phyloP scores from a whole-genome alignment of 768 basidiomycete genomes.

The Cubamyces lactineus region DNA sequence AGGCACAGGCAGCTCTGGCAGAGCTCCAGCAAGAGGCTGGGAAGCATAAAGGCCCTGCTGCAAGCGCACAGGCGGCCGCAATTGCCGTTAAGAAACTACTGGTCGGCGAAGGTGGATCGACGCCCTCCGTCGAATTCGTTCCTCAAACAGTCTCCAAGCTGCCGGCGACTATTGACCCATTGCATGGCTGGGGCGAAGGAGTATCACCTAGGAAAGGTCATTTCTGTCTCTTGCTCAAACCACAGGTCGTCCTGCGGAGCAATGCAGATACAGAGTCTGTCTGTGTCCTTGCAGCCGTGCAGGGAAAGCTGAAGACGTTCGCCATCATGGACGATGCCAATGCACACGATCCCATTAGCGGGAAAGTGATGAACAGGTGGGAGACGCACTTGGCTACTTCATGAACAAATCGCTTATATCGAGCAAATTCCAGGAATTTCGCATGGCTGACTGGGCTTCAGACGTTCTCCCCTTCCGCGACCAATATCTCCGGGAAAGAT shows the following conservation, averaged over 20 bases:
- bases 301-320: constrained; percentile 78
- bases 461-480: constrained; percentile 73
- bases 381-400: background rate
- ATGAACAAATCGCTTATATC: background rate
- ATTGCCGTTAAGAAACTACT: constrained; percentile 67
- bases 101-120: constrained; percentile 48
- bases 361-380: constrained; percentile 84
- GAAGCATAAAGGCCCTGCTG: constrained; percentile 37
- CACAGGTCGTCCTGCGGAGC: constrained; percentile 82
- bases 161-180: constrained; percentile 52
- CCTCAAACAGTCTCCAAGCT: constrained; percentile 37
- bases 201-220: constrained; percentile 71
- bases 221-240: constrained; percentile 86
- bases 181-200: constrained; percentile 74
- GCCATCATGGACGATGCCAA: constrained; percentile 80
- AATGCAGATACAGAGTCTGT: constrained; percentile 57
- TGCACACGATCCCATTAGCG: constrained; percentile 80
- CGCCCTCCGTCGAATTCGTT: constrained; percentile 44
- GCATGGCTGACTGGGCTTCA: constrained; percentile 81
- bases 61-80: constrained; percentile 68
- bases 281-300: constrained; percentile 76
- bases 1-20: constrained; percentile 56
- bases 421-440: constrained; percentile 61
- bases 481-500: constrained; percentile 46
- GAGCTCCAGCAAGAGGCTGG: constrained; percentile 30